These are phyloP conservation scores for Fremontodendron californicum DNA, from an alignment of 345 rosid genomes.

Conservation along the genomic window DNA sequence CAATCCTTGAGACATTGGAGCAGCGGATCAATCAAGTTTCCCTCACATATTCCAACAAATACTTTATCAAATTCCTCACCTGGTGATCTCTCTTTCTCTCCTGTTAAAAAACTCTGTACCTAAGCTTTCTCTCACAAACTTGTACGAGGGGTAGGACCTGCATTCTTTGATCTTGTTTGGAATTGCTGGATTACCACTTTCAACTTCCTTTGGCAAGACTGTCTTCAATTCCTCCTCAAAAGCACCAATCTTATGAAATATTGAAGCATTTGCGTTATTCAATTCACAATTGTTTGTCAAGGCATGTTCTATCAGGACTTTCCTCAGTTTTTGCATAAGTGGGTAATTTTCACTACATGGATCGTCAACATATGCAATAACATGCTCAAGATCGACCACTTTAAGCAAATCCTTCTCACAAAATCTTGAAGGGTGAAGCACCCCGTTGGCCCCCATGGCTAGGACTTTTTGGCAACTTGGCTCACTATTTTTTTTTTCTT, in stretches of 20 bases:
- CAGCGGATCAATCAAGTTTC: slow-evolving; percentile 38
- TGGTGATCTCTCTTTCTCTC: slow-evolving; percentile 34
- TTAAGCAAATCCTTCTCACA: slow-evolving; percentile 36
- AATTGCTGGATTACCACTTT: slow-evolving; percentile 25
- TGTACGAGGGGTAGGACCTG: slow-evolving; percentile 41
- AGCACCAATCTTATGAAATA: slow-evolving; percentile 25
- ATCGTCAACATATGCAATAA: slow-evolving; percentile 35
- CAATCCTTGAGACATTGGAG: slow-evolving; percentile 34
- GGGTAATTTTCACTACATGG: slow-evolving; percentile 39
- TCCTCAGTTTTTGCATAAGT: slow-evolving; percentile 38
- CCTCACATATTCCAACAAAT: slow-evolving; percentile 28
- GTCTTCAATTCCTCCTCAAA: slow-evolving; percentile 42
- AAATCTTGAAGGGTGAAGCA: slow-evolving; percentile 38
- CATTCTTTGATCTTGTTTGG: slow-evolving; percentile 39
- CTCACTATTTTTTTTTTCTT: slow-evolving; percentile 26
- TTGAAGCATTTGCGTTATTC: slow-evolving; percentile 23
- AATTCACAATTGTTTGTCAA: slow-evolving; percentile 18
- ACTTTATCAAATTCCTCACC: slow-evolving; percentile 45
- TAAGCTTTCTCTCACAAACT: slow-evolving; percentile 29
- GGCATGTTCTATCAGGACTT: slow-evolving; percentile 29
- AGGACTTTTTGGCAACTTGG: slow-evolving; percentile 32
- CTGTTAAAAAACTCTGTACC: slow-evolving; percentile 31
- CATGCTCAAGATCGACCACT: slow-evolving; percentile 29
- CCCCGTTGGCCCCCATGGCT: slow-evolving; percentile 24
- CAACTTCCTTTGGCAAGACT: slow-evolving; percentile 35